These are phyloP conservation scores for Puccinia polysora DNA, from an alignment of 1,284 basidiomycete genomes.

Conservation along the genomic window DNA sequence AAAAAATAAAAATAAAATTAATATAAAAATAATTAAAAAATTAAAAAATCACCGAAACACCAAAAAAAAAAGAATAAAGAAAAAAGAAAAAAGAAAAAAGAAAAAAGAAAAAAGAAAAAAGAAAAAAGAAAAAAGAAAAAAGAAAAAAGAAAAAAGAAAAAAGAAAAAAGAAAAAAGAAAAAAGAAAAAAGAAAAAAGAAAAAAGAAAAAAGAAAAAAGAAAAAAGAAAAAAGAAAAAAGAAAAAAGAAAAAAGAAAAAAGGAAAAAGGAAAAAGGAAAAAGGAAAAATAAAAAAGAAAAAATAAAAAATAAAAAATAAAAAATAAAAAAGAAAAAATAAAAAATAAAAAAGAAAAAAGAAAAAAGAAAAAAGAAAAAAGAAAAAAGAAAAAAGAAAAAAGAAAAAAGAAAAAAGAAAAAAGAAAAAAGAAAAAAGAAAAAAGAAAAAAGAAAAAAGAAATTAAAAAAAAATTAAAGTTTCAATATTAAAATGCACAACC, in stretches of 20 bases:
- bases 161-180: slow-evolving; percentile 7
- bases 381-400: slow-evolving; percentile 6
- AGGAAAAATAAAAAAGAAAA: not conserved
- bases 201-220: not conserved
- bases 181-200: not conserved
- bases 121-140: not conserved
- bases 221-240: not conserved
- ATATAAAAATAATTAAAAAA: slow-evolving; percentile 1
- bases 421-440: not conserved
- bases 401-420: not conserved
- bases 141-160: not conserved
- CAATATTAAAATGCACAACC: too few relatives aligned
- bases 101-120: not conserved
- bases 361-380: slow-evolving; percentile 8
- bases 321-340: not conserved
- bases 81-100: too few relatives aligned
- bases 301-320: slow-evolving; percentile 2
- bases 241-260: not conserved
- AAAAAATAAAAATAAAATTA: too few relatives aligned
- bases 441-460: not conserved
- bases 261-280: not conserved
- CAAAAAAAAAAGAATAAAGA: slow-evolving; percentile 10
- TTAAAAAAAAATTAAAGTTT: too few relatives aligned
- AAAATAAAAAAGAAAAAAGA: slow-evolving; percentile 3
- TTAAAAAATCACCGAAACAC: not conserved